Conservation (phyloP, 1,284 basidiomycete species). For the Cryptococcus neoformans region DNA sequence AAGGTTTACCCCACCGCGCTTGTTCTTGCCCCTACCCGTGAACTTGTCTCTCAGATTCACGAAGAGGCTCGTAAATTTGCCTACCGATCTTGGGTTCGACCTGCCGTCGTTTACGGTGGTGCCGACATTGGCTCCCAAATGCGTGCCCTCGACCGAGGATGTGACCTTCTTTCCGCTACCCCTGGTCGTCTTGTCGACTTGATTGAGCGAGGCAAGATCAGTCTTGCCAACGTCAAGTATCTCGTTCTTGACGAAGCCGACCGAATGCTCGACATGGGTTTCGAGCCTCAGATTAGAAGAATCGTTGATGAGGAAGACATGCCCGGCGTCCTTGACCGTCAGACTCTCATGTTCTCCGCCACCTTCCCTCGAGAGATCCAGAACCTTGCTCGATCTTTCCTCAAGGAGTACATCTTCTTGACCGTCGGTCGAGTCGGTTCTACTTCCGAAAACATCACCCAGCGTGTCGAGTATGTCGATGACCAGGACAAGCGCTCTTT, state of each 20-base stretch:
- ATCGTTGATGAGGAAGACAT: conserved; percentile 99
- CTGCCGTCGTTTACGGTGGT: conserved; percentile 98
- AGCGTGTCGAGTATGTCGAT: conserved; percentile 98
- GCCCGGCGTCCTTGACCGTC: conserved; percentile 86
- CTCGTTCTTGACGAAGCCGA: conserved; percentile 99
- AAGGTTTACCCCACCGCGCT: conserved; percentile 96
- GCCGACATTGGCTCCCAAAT: conserved; percentile 97
- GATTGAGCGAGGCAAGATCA: conserved; percentile 97
- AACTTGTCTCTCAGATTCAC: conserved; percentile 98
- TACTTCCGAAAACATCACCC: conserved; percentile 99
- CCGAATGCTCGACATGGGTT: conserved; percentile 99
- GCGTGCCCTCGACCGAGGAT: conserved; percentile 91
- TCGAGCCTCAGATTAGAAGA: conserved; percentile 98
- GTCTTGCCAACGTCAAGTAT: conserved; percentile 93
- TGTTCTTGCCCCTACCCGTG: conserved; percentile 95
- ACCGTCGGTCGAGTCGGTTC: conserved; percentile 98
- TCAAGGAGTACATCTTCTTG: conserved; percentile 94
- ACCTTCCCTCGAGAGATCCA: conserved; percentile 99
- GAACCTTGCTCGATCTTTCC: conserved; percentile 91
- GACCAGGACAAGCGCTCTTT: conserved; percentile 97
- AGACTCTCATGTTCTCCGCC: conserved; percentile 99
- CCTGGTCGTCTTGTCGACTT: conserved; percentile 98
- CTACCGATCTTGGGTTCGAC: conserved; percentile 98
- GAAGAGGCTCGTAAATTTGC: conserved; percentile 99
- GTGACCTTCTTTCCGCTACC: conserved; percentile 96